Evolutionary conservation across 441 rosid genomes (phyloP).

Genomic region (Eutrema salsugineum): DNA sequence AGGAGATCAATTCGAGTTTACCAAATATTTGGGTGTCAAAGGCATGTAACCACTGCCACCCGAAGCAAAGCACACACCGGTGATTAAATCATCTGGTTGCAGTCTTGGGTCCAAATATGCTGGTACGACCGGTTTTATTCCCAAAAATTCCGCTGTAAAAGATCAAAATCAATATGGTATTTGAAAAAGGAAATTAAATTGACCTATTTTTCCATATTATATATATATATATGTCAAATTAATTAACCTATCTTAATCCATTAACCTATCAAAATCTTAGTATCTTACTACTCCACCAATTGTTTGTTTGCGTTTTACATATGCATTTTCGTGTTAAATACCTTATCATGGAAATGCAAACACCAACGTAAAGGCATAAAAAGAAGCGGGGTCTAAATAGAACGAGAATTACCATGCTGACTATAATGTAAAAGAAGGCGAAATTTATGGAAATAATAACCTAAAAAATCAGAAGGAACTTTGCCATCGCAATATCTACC

Average conservation of each 20-base stretch:
- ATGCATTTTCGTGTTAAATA: too few species aligned
- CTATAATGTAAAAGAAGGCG: not conserved
- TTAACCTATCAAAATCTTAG: too few species aligned
- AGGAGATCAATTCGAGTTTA: not conserved
- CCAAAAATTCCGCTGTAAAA: not conserved
- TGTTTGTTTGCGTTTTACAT: too few species aligned
- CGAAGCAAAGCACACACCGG: not conserved
- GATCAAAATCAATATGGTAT: not conserved
- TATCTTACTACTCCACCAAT: too few species aligned
- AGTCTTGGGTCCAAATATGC: not conserved
- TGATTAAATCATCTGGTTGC: not conserved
- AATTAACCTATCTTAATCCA: too few species aligned
- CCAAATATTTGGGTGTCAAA: slow-evolving; percentile 2
- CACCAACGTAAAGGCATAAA: not conserved
- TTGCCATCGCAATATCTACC: not conserved
- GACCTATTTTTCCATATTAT: too few species aligned
- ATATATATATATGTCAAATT: too few species aligned
- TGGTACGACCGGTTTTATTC: not conserved
- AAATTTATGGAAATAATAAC: not conserved
- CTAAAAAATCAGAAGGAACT: not conserved
- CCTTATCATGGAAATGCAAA: too few species aligned
- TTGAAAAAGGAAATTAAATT: not conserved
- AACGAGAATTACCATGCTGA: not conserved
- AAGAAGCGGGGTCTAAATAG: not conserved
- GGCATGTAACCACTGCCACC: slow-evolving; percentile 3